These are phyloP conservation scores for Lactarius akahatsu DNA, from an alignment of 768 basidiomycete genomes.

Conservation along the genomic window DNA sequence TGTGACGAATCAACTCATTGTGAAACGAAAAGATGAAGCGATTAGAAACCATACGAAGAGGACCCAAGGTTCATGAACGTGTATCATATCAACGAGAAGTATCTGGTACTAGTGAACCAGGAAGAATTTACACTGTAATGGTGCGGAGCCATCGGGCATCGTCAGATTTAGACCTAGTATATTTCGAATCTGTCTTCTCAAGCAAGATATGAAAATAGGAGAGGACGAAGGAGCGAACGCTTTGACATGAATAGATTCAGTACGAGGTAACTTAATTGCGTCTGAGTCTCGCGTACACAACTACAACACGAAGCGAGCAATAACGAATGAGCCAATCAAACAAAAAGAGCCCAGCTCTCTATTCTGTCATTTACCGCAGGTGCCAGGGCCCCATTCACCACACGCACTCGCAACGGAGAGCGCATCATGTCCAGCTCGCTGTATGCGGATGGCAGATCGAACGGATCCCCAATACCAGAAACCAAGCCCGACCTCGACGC, in stretches of 20 bases:
- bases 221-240: not conserved
- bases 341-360: not conserved
- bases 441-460: conserved; percentile 26
- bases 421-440: conserved; percentile 14
- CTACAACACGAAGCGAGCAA: not conserved
- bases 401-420: conserved; percentile 1
- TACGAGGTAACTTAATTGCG: not conserved
- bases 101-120: too few relatives aligned
- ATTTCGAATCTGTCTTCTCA: not conserved
- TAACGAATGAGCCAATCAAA: not conserved
- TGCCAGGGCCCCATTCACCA: not conserved
- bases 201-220: not conserved
- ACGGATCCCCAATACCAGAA: conserved; percentile 7
- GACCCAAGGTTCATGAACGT: too few relatives aligned
- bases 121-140: too few relatives aligned
- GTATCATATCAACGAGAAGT: too few relatives aligned
- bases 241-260: not conserved
- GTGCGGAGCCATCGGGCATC: too few relatives aligned
- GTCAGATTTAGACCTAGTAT: not conserved
- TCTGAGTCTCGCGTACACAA: conserved; percentile 2
- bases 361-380: not conserved
- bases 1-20: too few relatives aligned
- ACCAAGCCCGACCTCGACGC: not conserved
- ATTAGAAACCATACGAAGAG: too few relatives aligned
- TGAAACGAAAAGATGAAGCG: too few relatives aligned